These are phyloP conservation scores for Ogataea siamensis DNA, from an alignment of 805 yeast species.

Conservation along the genomic window DNA sequence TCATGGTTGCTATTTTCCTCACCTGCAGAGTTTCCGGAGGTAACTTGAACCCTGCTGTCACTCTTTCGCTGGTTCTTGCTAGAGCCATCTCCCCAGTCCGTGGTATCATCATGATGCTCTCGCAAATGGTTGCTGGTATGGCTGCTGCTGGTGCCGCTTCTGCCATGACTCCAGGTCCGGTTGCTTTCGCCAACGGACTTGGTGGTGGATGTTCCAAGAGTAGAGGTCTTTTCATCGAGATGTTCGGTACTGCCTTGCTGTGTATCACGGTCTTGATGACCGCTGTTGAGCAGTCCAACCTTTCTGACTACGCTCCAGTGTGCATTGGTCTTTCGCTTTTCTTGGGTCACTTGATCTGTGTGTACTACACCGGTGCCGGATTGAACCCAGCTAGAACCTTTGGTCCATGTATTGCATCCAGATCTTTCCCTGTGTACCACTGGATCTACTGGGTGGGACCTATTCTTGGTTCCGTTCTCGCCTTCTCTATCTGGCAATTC, in stretches of 20 bases:
- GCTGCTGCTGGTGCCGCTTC: slow-evolving; percentile 89
- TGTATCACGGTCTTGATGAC: slow-evolving; percentile 76
- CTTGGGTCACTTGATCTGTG: slow-evolving; percentile 77
- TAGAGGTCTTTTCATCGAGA: slow-evolving; percentile 79
- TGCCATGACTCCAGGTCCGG: slow-evolving; percentile 80
- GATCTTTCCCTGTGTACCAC: slow-evolving; percentile 74
- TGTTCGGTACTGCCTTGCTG: slow-evolving; percentile 71
- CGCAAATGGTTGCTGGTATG: slow-evolving; percentile 84
- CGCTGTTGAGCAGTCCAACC: slow-evolving; percentile 79
- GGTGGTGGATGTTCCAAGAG: slow-evolving; percentile 71
- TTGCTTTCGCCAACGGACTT: slow-evolving; percentile 66
- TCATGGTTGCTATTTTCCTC: slow-evolving; percentile 67
- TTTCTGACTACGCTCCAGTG: slow-evolving; percentile 77
- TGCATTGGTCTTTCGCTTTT: slow-evolving; percentile 81
- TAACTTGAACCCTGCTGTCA: slow-evolving; percentile 86
- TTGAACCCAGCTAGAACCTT: slow-evolving; percentile 87
- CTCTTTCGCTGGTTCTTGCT: slow-evolving; percentile 67
- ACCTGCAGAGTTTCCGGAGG: slow-evolving; percentile 83
- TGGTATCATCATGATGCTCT: slow-evolving; percentile 58
- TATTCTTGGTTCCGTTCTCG: slow-evolving; percentile 62
- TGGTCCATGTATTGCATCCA: slow-evolving; percentile 77
- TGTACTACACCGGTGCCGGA: slow-evolving; percentile 88
- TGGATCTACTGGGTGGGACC: slow-evolving; percentile 97
- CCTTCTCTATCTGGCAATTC: slow-evolving; percentile 64
- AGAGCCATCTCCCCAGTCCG: slow-evolving; percentile 73